Conservation (phyloP, 352 stramenopile species). For the Elongisporangium prolatum region DNA sequence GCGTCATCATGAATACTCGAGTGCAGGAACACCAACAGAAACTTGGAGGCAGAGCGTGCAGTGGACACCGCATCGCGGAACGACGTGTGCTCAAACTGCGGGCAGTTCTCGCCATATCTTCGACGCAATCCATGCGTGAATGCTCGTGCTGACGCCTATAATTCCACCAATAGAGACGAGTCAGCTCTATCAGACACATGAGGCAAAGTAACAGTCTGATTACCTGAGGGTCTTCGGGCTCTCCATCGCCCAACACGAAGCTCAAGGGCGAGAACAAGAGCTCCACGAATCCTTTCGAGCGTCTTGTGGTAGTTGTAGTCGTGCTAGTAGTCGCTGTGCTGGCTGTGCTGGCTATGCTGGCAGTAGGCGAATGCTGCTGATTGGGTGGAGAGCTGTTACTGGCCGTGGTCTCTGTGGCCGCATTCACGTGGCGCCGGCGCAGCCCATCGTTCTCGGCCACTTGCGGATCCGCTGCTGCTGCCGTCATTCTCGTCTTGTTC, state of each 20-base stretch:
- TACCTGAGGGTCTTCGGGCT: constrained; percentile 60
- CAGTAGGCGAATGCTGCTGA: background rate
- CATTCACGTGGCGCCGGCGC: constrained; percentile 29
- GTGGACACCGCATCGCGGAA: constrained; percentile 80
- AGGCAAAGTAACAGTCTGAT: background rate
- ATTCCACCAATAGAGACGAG: background rate
- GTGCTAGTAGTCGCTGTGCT: background rate
- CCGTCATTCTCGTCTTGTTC: background rate
- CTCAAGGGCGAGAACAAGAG: constrained; percentile 71
- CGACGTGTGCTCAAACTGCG: constrained; percentile 75
- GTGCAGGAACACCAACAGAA: constrained; percentile 80
- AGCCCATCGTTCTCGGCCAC: constrained; percentile 14
- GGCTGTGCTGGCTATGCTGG: background rate
- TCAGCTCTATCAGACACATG: no score
- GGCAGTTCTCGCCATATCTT: constrained; percentile 54
- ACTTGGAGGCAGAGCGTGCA: constrained; percentile 75
- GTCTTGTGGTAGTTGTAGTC: background rate
- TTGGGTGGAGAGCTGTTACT: constrained; percentile 1
- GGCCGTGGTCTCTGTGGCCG: constrained; percentile 2
- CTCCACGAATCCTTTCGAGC: constrained; percentile 62
- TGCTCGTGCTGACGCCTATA: constrained; percentile 24
- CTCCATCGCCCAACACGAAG: constrained; percentile 65
- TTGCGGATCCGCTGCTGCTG: background rate
- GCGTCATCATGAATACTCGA: constrained; percentile 83
- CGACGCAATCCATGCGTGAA: constrained; percentile 53